These are phyloP conservation scores for Picochlorum sp. DNA, from an alignment of 139 green algal genomes.

Conservation along the genomic window DNA sequence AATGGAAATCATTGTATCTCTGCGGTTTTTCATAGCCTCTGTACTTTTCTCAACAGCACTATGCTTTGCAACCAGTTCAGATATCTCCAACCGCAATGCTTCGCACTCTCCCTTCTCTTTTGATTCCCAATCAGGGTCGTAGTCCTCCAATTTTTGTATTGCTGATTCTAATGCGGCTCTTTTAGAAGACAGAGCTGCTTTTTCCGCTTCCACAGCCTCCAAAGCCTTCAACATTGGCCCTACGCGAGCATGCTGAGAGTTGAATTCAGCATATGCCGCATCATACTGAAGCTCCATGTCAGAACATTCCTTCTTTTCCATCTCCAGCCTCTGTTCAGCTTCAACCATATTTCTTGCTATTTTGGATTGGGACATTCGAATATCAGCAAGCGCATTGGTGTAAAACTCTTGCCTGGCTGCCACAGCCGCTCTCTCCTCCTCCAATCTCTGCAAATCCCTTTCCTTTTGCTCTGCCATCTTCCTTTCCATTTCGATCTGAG, in stretches of 20 bases:
- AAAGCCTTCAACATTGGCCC: constrained; percentile 22
- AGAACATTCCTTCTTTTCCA: constrained; percentile 23
- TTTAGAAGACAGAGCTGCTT: constrained; percentile 16
- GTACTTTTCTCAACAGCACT: constrained; percentile 12
- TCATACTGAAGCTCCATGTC: constrained; percentile 29
- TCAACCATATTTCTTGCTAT: constrained; percentile 23
- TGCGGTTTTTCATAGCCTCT: constrained; percentile 1
- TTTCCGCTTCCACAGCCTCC: constrained; percentile 19
- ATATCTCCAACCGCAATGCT: constrained; percentile 20
- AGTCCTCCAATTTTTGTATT: constrained; percentile 25
- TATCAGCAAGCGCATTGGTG: constrained; percentile 18
- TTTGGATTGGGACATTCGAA: constrained; percentile 25
- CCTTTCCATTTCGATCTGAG: constrained; percentile 28
- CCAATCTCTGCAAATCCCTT: constrained; percentile 19
- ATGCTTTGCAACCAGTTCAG: constrained; percentile 15
- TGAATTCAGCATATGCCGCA: constrained; percentile 25
- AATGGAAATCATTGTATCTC: constrained; percentile 20
- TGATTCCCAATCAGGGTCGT: constrained; percentile 27
- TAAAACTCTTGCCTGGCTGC: constrained; percentile 21
- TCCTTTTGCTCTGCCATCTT: constrained; percentile 23
- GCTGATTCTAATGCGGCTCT: constrained; percentile 13
- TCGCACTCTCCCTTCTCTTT: constrained; percentile 27
- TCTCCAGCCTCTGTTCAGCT: constrained; percentile 31
- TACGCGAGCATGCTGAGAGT: constrained; percentile 13
- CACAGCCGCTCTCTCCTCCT: constrained; percentile 23